These are phyloP conservation scores for Eucalyptus guilfoylei DNA, from an alignment of 345 rosid species.

Conservation along the genomic window DNA sequence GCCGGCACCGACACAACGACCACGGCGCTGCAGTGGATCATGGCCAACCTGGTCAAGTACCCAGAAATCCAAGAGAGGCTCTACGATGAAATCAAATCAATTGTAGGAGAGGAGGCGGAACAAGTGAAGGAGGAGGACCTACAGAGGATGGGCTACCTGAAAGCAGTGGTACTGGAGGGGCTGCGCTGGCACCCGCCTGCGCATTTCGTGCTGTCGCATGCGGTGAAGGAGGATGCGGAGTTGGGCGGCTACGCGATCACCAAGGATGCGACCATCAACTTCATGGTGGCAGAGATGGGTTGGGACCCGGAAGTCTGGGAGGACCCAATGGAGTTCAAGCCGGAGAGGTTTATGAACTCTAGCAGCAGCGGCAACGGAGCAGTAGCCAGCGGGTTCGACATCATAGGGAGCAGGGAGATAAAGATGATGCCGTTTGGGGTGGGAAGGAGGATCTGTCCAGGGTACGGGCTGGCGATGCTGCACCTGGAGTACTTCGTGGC, in stretches of 20 bases:
- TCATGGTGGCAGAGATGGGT: conserved; percentile 1
- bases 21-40: not conserved
- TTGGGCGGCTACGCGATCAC: not conserved
- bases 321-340: not conserved
- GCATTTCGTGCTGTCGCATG: not conserved
- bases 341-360: not conserved
- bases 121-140: not conserved
- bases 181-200: not conserved
- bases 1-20: not conserved
- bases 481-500: conserved; percentile 1
- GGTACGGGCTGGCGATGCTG: not conserved
- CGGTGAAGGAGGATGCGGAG: not conserved
- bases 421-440: conserved; percentile 10
- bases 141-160: not conserved
- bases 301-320: not conserved
- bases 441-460: conserved; percentile 2
- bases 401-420: not conserved
- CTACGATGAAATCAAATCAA: not conserved
- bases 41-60: conserved; percentile 1
- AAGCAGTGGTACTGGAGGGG: not conserved
- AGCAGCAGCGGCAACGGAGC: not conserved
- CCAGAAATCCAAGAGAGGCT: not conserved
- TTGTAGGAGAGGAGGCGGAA: not conserved
- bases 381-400: not conserved
- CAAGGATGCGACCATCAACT: not conserved